Conservation (phyloP, 2,329 filamentous ascomycete species). For the Neonectria sp. region DNA sequence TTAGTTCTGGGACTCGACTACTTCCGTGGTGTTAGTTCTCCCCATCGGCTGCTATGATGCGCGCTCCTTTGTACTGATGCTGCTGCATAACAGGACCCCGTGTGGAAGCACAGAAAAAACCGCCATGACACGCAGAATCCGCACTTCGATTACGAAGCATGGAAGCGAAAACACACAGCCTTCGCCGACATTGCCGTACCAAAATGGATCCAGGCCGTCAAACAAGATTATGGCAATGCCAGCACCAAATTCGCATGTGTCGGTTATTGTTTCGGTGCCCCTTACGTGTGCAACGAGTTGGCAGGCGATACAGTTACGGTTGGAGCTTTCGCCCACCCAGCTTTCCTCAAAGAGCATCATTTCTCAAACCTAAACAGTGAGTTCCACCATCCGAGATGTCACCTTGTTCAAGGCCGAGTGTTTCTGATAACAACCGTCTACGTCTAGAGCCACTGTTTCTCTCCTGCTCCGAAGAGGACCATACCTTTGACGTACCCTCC, state of each 20-base stretch:
- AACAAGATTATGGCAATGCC: constrained; percentile 55
- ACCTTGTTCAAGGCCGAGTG: not conserved
- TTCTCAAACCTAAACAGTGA: constrained; percentile 56
- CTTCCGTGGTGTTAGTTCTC: constrained; percentile 56
- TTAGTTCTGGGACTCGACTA: constrained; percentile 61
- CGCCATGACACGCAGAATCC: constrained; percentile 41
- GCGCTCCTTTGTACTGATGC: constrained; percentile 1
- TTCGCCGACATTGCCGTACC: constrained; percentile 62
- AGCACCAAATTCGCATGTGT: not conserved
- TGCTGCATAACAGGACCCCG: constrained; percentile 54
- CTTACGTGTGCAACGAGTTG: constrained; percentile 52
- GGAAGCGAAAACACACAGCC: constrained; percentile 61
- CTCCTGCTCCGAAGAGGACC: constrained; percentile 62
- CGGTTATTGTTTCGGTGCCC: not conserved
- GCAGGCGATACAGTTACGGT: constrained; percentile 54
- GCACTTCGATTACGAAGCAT: constrained; percentile 63
- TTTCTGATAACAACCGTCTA: no score
- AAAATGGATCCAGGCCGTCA: constrained; percentile 59
- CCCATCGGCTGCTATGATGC: not conserved
- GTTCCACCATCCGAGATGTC: constrained; percentile 20
- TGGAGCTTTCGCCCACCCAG: constrained; percentile 67
- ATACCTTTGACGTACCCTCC: constrained; percentile 57
- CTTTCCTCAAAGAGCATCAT: constrained; percentile 63
- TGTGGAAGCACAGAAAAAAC: constrained; percentile 57
- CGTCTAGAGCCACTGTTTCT: constrained; percentile 59